Percentiles rank a stretch among this genome's conserved stretches.
These are phyloP conservation scores for Beauveria varroae DNA, from an alignment of 2,329 filamentous ascomycete genomes.

Conservation along the genomic window DNA sequence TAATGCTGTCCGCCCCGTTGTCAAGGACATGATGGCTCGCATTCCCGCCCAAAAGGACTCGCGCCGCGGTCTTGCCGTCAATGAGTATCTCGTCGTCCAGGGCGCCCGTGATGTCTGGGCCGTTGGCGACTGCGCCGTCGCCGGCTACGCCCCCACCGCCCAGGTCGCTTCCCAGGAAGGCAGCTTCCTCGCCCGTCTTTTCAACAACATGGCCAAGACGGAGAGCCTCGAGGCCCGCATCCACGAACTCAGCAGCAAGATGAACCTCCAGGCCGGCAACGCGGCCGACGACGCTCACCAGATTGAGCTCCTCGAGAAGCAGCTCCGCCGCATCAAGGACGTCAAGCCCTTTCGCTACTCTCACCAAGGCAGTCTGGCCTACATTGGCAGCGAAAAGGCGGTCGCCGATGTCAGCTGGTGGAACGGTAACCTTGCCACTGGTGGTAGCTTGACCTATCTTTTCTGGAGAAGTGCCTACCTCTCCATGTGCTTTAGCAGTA, in stretches of 20 bases:
- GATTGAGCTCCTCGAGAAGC: constrained; percentile 81
- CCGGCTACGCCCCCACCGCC: constrained; percentile 94
- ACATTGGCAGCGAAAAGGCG: constrained; percentile 96
- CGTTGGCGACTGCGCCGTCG: constrained; percentile 92
- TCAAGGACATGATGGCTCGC: constrained; percentile 85
- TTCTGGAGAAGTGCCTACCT: constrained; percentile 98
- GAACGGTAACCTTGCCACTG: constrained; percentile 90
- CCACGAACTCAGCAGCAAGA: constrained; percentile 53
- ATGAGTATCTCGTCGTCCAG: constrained; percentile 98
- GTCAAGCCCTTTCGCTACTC: constrained; percentile 98
- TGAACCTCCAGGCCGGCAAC: constrained; percentile 56
- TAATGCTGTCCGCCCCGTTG: constrained; percentile 82
- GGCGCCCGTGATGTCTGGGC: constrained; percentile 97
- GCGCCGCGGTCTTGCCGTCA: constrained; percentile 87
- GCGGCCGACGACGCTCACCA: constrained; percentile 61
- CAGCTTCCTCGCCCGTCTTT: constrained; percentile 85
- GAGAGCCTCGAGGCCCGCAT: constrained; percentile 74
- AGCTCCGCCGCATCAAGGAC: constrained; percentile 83
- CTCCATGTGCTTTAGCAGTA: constrained; percentile 99
- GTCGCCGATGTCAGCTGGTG: constrained; percentile 97
- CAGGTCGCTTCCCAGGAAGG: constrained; percentile 96
- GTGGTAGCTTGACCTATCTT: constrained; percentile 89
- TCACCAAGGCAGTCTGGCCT: constrained; percentile 92
- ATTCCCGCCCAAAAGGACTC: constrained; percentile 95
- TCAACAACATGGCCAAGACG: constrained; percentile 98